Conservation (phyloP, 2,329 filamentous ascomycete genomes). For the Zymoseptoria ardabiliae region DNA sequence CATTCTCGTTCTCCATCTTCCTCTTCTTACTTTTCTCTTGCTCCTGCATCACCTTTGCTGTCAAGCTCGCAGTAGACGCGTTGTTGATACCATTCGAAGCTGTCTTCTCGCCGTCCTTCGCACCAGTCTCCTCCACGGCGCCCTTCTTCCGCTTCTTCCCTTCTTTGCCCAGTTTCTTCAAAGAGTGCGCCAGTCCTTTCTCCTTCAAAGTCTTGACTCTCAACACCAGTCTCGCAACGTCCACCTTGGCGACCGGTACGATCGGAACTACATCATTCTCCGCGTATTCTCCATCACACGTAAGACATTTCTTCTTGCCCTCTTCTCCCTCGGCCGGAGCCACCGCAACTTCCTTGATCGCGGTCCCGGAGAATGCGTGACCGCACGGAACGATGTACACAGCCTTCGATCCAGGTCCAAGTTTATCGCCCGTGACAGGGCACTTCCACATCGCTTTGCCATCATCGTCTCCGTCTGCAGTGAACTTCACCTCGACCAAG, state of each 20-base stretch:
- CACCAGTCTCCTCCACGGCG: constrained; percentile 8
- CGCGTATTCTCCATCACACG: constrained; percentile 67
- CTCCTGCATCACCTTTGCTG: constrained; percentile 78
- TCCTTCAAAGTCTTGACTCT: constrained; percentile 63
- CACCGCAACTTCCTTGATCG: constrained; percentile 54
- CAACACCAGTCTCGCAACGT: constrained; percentile 59
- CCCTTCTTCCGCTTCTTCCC: constrained; percentile 55
- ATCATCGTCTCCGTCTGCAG: constrained; percentile 41
- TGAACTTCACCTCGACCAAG: constrained; percentile 78
- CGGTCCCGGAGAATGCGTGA: constrained; percentile 83
- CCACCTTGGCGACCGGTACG: constrained; percentile 61
- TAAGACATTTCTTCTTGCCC: constrained; percentile 40
- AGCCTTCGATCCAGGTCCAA: constrained; percentile 70
- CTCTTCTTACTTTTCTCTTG: constrained; percentile 76
- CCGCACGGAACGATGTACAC: constrained; percentile 93
- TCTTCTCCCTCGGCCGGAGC: constrained; percentile 38
- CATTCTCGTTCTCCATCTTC: constrained; percentile 54
- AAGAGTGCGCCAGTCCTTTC: constrained; percentile 69
- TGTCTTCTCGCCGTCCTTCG: constrained; percentile 5
- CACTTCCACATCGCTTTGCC: constrained; percentile 61
- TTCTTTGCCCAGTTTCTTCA: constrained; percentile 65
- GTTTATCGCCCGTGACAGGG: constrained; percentile 76
- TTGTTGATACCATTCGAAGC: constrained; percentile 68
- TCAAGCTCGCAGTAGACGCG: constrained; percentile 73
- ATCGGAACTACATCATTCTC: constrained; percentile 75